Evolutionary conservation across 1,139 yeast genomes (phyloP), one percentile per base, ranked within the genome.

Genomic region (Saccharomyces uvarum): DNA sequence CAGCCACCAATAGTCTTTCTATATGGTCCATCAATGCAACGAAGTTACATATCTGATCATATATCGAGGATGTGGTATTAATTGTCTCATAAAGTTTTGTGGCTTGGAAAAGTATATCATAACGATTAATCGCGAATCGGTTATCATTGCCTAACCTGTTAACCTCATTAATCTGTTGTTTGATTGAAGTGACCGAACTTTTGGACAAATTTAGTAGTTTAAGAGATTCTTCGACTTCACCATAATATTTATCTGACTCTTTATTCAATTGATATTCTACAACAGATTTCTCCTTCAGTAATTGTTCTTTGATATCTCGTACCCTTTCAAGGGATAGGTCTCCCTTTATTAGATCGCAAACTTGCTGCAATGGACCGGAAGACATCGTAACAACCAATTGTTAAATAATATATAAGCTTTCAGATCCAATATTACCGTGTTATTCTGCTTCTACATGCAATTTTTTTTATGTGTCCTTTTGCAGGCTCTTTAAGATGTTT

Each of bases 41-140:
- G 71, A 86, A 82, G 26, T 77, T 74, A 32, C 80, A 72, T 56
- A 91, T 85, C 60, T 81, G 88, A 50, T 78, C 76, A 58, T 84
- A 83, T 49, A 90, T 80, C 61, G 77, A 75, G 50, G 83, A 81
- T 3, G 90, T 88, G 62, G 83, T 87, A 48, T 77, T 80, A 67
- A 93, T 81, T 64, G 83, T 86, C 63, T 86, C 88, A 67, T 88
- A 83, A 5, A 86, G 80, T 29, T 75, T 75, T 0, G 95, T 82
- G 62, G 89, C 79, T 56, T 77, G 77, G 62, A 78, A 77, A 47
- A 86, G 81, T 14, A 82, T 70, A 47, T 80, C 83, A 63, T 82
- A 84, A 55, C 82, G 77, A n/a, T 76, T 73, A 31, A 83, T 77
- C 6, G 80, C 73, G 3, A 78, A 71, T 48, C 79, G 74, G 11